These are phyloP conservation scores for Globisporangium middletonii DNA, from an alignment of 352 stramenopile genomes.

Conservation along the genomic window DNA sequence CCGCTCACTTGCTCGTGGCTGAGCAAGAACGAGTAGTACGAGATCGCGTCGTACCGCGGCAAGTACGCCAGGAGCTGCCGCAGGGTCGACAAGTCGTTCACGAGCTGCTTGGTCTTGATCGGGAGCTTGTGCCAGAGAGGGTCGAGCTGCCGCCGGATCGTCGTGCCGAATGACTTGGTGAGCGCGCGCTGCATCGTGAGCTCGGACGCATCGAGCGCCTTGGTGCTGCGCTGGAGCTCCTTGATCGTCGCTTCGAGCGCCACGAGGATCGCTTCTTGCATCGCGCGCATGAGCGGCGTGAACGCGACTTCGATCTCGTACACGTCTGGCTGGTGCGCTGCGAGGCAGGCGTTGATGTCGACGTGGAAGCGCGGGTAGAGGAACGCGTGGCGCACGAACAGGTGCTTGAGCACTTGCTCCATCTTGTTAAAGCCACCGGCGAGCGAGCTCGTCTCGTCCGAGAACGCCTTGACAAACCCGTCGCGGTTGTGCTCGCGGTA, in stretches of 20 bases:
- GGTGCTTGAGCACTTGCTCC: slow-evolving; percentile 92
- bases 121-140: slow-evolving; percentile 95
- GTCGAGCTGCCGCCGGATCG: slow-evolving; percentile 90
- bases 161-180: slow-evolving; percentile 63
- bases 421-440: slow-evolving; percentile 92
- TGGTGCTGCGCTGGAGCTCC: slow-evolving; percentile 89
- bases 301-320: slow-evolving; percentile 93
- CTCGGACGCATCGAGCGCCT: slow-evolving; percentile 70
- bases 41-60: slow-evolving; percentile 94
- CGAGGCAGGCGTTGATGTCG: slow-evolving; percentile 82
- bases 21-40: slow-evolving; percentile 94
- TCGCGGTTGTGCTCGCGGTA: slow-evolving; percentile 85
- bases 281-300: slow-evolving; percentile 89
- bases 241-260: slow-evolving; percentile 91
- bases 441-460: slow-evolving; percentile 89
- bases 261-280: slow-evolving; percentile 93
- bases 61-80: slow-evolving; percentile 89
- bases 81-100: slow-evolving; percentile 72
- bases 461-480: slow-evolving; percentile 97
- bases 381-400: slow-evolving; percentile 91
- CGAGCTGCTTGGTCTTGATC: slow-evolving; percentile 92
- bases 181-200: slow-evolving; percentile 94
- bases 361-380: slow-evolving; percentile 96
- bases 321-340: slow-evolving; percentile 84
- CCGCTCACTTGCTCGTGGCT: slow-evolving; percentile 87